A percentile compares a stretch with the other conserved stretches of the same genome.
phyloP scores from a whole-genome alignment of 805 yeast species.

The Sugiyamaella floridensis region DNA sequence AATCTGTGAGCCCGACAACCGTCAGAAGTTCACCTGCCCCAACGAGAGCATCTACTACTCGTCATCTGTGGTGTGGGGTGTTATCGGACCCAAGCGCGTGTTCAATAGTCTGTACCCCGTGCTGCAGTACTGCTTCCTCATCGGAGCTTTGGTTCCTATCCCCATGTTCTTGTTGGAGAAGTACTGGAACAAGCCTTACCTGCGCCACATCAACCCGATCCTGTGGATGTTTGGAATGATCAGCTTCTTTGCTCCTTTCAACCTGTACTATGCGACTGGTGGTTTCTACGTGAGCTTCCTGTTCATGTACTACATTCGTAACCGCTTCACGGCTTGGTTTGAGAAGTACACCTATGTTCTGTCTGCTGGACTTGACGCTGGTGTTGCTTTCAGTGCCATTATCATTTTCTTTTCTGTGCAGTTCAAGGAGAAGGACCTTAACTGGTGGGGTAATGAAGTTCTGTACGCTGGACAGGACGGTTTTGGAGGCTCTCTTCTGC shows the following conservation, averaged over 20 bases:
- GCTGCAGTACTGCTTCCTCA: conserved; percentile 56
- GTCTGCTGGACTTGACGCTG: conserved; percentile 51
- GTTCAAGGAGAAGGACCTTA: conserved; percentile 36
- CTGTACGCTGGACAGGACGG: conserved; percentile 8
- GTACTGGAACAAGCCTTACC: conserved; percentile 28
- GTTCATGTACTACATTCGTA: conserved; percentile 43
- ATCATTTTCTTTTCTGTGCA: conserved; percentile 49
- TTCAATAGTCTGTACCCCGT: conserved; percentile 50
- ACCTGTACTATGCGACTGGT: conserved; percentile 37
- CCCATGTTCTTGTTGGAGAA: conserved; percentile 36
- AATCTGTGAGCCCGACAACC: conserved; percentile 45
- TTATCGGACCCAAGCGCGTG: conserved; percentile 50
- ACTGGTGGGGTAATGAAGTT: conserved; percentile 57
- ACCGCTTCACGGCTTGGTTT: conserved; percentile 50
- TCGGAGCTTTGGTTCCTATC: conserved; percentile 36
- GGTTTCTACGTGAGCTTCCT: conserved; percentile 36
- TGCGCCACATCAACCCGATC: conserved; percentile 8
- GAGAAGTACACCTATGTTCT: conserved; percentile 44
- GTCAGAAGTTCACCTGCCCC: conserved; percentile 36
- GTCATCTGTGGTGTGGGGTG: conserved; percentile 51
- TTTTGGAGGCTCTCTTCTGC: conserved; percentile 9
- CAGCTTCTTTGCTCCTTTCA: conserved; percentile 30
- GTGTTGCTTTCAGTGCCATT: conserved; percentile 53
- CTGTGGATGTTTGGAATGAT: conserved; percentile 27
- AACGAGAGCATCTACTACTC: conserved; percentile 37